Evolutionary conservation across 352 stramenopile genomes (phyloP).

Genomic region (Globisporangium alternatum): DNA sequence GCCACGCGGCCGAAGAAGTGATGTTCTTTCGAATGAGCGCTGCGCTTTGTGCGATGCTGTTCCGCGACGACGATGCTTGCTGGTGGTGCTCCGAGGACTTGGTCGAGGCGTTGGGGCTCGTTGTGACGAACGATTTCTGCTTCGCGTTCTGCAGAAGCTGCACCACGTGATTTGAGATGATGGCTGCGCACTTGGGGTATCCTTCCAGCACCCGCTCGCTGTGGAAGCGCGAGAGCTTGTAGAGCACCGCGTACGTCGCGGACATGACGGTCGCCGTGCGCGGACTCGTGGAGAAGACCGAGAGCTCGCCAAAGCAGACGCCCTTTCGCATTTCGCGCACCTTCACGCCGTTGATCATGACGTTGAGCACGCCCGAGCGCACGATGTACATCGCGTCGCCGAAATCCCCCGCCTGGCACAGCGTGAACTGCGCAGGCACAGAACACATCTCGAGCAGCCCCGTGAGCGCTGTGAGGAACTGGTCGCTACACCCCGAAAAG

Average conservation of each 20-base stretch:
- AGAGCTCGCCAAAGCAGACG: constrained; percentile 64
- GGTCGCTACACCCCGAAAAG: constrained; percentile 55
- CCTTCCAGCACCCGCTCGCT: constrained; percentile 48
- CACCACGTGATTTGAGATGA: constrained; percentile 28
- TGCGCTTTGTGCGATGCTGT: neutral
- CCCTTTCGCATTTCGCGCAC: constrained; percentile 71
- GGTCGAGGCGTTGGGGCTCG: neutral
- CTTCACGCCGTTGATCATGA: constrained; percentile 49
- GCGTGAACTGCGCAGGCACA: constrained; percentile 45
- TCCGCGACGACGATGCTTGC: neutral
- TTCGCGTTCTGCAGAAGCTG: constrained; percentile 13
- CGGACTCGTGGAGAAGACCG: constrained; percentile 52
- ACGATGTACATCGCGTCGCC: constrained; percentile 79
- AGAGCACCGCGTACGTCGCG: constrained; percentile 59
- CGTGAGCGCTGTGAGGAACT: constrained; percentile 66
- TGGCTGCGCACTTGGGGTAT: constrained; percentile 36
- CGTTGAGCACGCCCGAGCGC: constrained; percentile 59
- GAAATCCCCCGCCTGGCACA: constrained; percentile 53
- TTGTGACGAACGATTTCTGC: constrained; percentile 5
- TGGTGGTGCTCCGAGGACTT: neutral
- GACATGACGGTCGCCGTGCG: constrained; percentile 54
- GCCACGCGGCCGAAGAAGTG: neutral
- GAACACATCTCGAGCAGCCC: constrained; percentile 65
- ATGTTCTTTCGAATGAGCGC: constrained; percentile 8
- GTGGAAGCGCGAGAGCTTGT: constrained; percentile 61